Percentiles rank a stretch among this genome's conserved stretches.
These are phyloP conservation scores for Vicia sativa DNA, from an alignment of 306 rosid species.

Conservation along the genomic window DNA sequence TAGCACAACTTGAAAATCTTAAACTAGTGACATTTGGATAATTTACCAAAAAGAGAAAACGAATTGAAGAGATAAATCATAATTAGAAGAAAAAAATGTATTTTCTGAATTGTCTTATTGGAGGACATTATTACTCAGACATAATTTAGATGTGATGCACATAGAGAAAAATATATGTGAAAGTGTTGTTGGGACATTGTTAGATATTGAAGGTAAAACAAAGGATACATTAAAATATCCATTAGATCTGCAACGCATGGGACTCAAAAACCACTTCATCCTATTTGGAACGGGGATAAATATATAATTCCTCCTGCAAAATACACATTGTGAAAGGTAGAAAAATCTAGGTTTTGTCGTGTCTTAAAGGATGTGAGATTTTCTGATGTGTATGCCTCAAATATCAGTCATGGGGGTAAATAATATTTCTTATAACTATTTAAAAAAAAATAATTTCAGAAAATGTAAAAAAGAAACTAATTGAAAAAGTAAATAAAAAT, in stretches of 20 bases:
- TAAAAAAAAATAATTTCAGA: too few relatives aligned
- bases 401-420: neutral
- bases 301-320: neutral
- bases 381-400: neutral
- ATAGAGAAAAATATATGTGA: too few relatives aligned
- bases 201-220: too few relatives aligned
- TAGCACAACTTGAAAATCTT: slow-evolving; percentile 1
- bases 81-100: slow-evolving; percentile 14
- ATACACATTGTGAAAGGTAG: slow-evolving; percentile 2
- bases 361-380: neutral
- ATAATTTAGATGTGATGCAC: too few relatives aligned
- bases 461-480: too few relatives aligned
- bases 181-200: too few relatives aligned
- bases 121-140: too few relatives aligned
- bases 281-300: slow-evolving; percentile 7
- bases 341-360: neutral
- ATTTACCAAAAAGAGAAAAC: neutral
- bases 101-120: too few relatives aligned
- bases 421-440: too few relatives aligned
- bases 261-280: neutral
- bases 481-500: too few relatives aligned
- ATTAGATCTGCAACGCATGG: too few relatives aligned
- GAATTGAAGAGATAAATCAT: neutral
- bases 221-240: too few relatives aligned
- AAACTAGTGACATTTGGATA: neutral